Evolutionary conservation across 2,329 filamentous ascomycete species (phyloP), one percentile per base, ranked within the genome.

Genomic region (Didymella exigua): DNA sequence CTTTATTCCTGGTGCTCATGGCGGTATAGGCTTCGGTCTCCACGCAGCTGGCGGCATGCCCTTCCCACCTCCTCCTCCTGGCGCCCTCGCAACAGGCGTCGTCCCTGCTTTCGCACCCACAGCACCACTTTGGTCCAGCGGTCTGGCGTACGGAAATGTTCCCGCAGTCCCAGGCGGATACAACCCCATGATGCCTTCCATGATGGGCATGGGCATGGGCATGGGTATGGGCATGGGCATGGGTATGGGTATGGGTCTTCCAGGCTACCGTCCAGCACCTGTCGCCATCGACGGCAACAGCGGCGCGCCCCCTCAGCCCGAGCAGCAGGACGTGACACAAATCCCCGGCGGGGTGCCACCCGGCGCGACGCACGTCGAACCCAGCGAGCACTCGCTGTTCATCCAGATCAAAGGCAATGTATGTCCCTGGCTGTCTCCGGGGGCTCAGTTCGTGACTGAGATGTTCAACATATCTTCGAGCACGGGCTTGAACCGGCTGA

Each of bases 371-470:
- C 59, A 66, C 11, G 52, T 72, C 27, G 67, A 72, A 30, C 47
- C 70, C 2, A 48, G 49, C 0, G 62, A 68, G 37, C 66, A 70
- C 46, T 63, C 64, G 11, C 63, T 72, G 27, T 55, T 68, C 30
- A 54, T 65, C n/a, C 58, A 63, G 33, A 63, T 74, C 51, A 68
- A 69, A 41, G 63, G 63, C 14, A 64, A 67, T 6, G 49, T 65
- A 18, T 68, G 62, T 42, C 71, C 70, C 1, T 74, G 71, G 71
- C 48, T 69, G 4, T 67, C 63, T 37, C 65, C 66, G 5, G 65
- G 65, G 1, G 58, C 63, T 19, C 54, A 57, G 27, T 61, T 73
- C 40, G 49, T 60, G n/a, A 47, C 69, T 9, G 71, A 74, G 55
- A 54, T 63, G 19, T 36, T 68, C 27, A 65, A 61, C 21, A 60